Conservation (phyloP, 768 basidiomycete genomes). For the Termitomyces sp. region DNA sequence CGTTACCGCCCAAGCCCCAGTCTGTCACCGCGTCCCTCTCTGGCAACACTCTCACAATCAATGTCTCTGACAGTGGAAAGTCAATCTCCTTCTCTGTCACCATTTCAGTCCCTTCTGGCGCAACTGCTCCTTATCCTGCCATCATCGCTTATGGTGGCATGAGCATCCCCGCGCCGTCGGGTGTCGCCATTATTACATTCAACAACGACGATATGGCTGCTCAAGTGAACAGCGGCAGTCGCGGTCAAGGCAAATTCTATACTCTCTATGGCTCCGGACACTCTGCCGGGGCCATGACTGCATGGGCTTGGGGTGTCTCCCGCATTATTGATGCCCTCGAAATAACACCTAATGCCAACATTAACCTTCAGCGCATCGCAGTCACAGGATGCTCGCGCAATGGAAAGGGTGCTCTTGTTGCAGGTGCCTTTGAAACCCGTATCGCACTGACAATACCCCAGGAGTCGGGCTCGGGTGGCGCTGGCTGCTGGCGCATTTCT, state of each 20-base stretch:
- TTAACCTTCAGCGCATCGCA: conserved; percentile 45
- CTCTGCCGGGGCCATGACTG: conserved; percentile 51
- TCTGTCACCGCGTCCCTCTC: conserved; percentile 41
- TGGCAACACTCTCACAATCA: conserved; percentile 44
- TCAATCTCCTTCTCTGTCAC: conserved; percentile 46
- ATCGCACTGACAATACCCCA: conserved; percentile 60
- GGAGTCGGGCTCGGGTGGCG: conserved; percentile 60
- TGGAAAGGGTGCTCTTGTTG: conserved; percentile 58
- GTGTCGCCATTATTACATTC: conserved; percentile 45
- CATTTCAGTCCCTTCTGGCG: conserved; percentile 41
- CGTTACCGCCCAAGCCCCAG: conserved; percentile 43
- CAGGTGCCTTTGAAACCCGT: conserved; percentile 55
- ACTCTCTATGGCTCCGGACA: conserved; percentile 44
- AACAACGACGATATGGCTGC: conserved; percentile 51
- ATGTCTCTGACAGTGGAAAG: conserved; percentile 38
- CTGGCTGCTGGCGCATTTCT: conserved; percentile 58
- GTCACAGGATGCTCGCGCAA: conserved; percentile 60
- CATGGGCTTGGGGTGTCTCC: conserved; percentile 60
- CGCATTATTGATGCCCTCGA: conserved; percentile 62
- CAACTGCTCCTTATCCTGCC: conserved; percentile 44
- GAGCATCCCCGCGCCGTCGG: conserved; percentile 33
- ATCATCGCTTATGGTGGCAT: conserved; percentile 49
- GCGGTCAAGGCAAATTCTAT: conserved; percentile 57
- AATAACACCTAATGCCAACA: conserved; percentile 38
- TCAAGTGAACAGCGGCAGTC: conserved; percentile 40